Base-by-base conservation (phyloP, 306 rosid genomes). In the Gastrolobium bilobum region DNA sequence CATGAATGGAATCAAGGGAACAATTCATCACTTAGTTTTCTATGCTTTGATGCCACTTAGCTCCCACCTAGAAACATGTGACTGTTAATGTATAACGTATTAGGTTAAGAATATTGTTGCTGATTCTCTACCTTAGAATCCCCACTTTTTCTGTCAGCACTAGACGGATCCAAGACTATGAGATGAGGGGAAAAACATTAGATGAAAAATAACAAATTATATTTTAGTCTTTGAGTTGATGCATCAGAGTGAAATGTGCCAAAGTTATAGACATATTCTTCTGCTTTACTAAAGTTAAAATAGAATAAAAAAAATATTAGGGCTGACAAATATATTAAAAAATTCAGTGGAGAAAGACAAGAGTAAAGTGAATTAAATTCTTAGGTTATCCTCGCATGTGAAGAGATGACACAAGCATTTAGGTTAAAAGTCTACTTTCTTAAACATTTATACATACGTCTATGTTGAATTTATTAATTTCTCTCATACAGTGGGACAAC, bases 1-100 rank as follows among this genome's bases (percentile, higher is more conserved):
- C 47, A 72, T 70, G 81, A 82, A 76, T 78, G 93, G 91, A 81
- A 87, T 91, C 89, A 89, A 84, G 89, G 93, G 85, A 87, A 86
- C 93, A 87, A 75, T 81, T 62, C 78, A 67, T 72, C 72, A 70
- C 66, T 79, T 54, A 63, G 84, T 64, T 82, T 75, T 26, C 8
- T 56, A 35, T 34, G 64, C 79, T 67, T 67, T 52, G 34, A 61
- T 57, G 80, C 83, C 81, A 64, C 44, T 10, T 79, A 38, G 76
- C 56, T 48, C 57, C 86, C 53, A 62, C 86, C 90, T 60, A 39
- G 68, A 79, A 68, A 84, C 73, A 68, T 73, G 86, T 61, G 58
- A 26, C 40, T 13, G 33, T 73, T 60, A 79, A 48, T 79, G 29
- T 54, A 8, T 61, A 68, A 69, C 14, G 2, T 56, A 35, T 6